Percentiles rank a stretch among this genome's conserved stretches.
phyloP scores from a whole-genome alignment of 352 stramenopile genomes.

The Nothophytophthora sp. region DNA sequence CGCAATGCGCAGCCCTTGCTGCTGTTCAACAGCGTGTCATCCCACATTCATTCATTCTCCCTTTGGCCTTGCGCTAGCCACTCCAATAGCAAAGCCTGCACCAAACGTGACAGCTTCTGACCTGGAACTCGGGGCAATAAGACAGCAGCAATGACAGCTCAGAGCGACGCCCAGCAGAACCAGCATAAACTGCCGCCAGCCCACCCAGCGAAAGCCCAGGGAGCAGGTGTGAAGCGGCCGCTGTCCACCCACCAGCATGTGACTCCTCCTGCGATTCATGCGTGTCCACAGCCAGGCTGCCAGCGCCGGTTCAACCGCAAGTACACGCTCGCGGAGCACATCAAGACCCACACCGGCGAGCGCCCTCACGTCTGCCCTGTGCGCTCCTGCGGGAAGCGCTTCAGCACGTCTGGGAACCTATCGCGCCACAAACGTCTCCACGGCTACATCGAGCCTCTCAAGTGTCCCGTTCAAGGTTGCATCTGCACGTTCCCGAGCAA shows the following conservation, averaged over 20 bases:
- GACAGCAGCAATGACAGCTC: conserved; percentile 9
- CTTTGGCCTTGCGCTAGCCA: conserved; percentile 8
- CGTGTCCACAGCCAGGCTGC: conserved; percentile 26
- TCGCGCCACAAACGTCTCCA: conserved; percentile 39
- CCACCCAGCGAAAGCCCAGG: background rate
- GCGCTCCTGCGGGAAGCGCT: conserved; percentile 35
- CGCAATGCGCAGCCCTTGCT: background rate
- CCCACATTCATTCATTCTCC: conserved; percentile 22
- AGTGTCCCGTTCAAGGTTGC: conserved; percentile 19
- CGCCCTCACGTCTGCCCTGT: conserved; percentile 30
- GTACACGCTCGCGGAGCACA: conserved; percentile 37
- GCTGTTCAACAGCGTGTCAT: conserved; percentile 3
- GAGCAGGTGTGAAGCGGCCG: conserved; percentile 11
- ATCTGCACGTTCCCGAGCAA: conserved; percentile 20
- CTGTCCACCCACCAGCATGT: background rate
- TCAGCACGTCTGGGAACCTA: conserved; percentile 47
- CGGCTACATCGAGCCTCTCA: conserved; percentile 24
- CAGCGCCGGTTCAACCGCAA: conserved; percentile 26
- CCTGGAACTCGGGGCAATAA: too few species aligned
- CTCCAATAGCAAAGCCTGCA: background rate
- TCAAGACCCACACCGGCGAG: conserved; percentile 38
- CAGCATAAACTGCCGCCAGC: conserved; percentile 5
- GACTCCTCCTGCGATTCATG: conserved; percentile 18
- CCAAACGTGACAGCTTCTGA: too few species aligned
- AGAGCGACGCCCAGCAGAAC: conserved; percentile 6